Base-by-base conservation (phyloP, 108 stramenopile genomes). In the Mayamaea pseudoterrestris region DNA sequence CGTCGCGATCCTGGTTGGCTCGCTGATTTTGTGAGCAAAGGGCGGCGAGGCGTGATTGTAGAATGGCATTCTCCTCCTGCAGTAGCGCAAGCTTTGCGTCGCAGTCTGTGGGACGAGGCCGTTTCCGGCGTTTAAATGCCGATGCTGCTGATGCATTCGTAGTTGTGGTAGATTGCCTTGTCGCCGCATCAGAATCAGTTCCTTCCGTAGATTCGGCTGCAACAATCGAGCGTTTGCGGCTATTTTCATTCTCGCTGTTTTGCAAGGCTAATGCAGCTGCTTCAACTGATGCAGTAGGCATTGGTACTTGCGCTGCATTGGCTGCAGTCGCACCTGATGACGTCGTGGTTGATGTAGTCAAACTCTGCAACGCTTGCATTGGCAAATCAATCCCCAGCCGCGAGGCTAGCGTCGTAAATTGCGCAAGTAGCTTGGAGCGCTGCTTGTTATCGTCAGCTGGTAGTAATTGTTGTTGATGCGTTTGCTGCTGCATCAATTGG, bases 1-100 rank as follows among this genome's bases (percentile, higher is more conserved):
- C 36, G 29, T 63, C 53, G 8, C 55, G 58, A 44, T 73, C 75
- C 17, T 57, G 35, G 5, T 71, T 55, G 29, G 73, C 56, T 29
- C 39, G 36, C 26, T 59, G 52, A 30, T 59, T 50, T 37, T 69
- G 61, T 34, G 65, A 58, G 43, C 62, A 58, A 24, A 82, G 44
- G 37, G 64, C 71, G 28, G 65, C 61, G 48, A 82, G 55, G 53
- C 77, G 80, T 30, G 73, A 63, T 43, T 77, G 68, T 7, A 82
- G 61, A 30, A 53, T 55, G 34, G 65, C 73, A 50, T 82, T 82
- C 55, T 82, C 80, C 14, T 62, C 70, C 53, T 72, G 60, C 20
- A 82, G 60, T 14, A 40, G 44, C 20, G 62, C 63, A 37, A 79
- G 29, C 32, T 53, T 58, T 17, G 50, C 41, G 57, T 79, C 78